These are phyloP conservation scores for Entamoeba dispar DNA, from an alignment of 208 protist species.

Conservation along the genomic window DNA sequence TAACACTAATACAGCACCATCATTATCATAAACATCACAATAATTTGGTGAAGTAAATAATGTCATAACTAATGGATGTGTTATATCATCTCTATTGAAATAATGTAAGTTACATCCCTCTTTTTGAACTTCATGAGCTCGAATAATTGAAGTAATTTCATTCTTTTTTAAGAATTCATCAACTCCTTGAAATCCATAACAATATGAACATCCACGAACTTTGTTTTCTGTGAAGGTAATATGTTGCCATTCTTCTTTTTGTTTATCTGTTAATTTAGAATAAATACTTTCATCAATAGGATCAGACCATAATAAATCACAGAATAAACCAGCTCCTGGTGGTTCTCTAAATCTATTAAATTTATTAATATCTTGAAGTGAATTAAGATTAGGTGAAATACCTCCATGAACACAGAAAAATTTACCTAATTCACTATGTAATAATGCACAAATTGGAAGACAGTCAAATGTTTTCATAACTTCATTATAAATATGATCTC, in stretches of 20 bases:
- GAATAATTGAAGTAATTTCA: conserved; percentile 12
- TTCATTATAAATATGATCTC: conserved; percentile 42
- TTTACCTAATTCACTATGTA: conserved; percentile 29
- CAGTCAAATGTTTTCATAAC: conserved; percentile 58
- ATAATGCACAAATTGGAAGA: conserved; percentile 42
- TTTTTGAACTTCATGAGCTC: conserved; percentile 24
- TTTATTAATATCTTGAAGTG: conserved; percentile 48
- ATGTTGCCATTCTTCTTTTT: neutral
- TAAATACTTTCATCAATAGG: conserved; percentile 16
- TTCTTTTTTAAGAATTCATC: conserved; percentile 18
- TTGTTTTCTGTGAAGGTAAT: neutral
- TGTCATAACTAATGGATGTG: conserved; percentile 43
- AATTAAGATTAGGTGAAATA: conserved; percentile 64
- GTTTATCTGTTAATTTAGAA: neutral
- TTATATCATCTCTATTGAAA: conserved; percentile 63
- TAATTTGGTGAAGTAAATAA: conserved; percentile 34
- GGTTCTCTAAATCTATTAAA: conserved; percentile 25
- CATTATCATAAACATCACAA: conserved; percentile 14
- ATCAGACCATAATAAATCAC: conserved; percentile 20
- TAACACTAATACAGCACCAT: neutral
- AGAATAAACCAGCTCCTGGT: neutral
- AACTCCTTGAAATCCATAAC: conserved; percentile 17
- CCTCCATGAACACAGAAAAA: conserved; percentile 75
- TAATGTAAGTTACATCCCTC: conserved; percentile 25
- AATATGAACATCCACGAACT: conserved; percentile 7